phyloP scores from a whole-genome alignment of 192 early-diverging fungal species.

The Linnemannia elongata region DNA sequence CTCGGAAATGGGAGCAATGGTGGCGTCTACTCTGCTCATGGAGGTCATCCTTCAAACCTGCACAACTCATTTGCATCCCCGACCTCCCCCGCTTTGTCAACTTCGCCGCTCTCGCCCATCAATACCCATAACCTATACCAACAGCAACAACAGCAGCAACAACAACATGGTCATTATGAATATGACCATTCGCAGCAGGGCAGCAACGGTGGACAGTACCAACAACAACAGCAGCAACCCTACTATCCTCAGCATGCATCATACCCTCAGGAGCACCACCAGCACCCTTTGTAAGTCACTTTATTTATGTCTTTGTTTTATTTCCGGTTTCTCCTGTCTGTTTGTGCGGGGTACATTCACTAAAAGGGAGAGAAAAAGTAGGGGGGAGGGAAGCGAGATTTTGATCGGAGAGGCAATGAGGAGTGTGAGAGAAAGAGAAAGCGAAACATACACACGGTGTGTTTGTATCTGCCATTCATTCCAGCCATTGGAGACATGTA shows the following conservation, averaged over 20 bases:
- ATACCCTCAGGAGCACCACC: constrained; percentile 39
- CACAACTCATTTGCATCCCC: constrained; percentile 34
- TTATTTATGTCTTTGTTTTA: not conserved
- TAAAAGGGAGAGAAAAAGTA: not conserved
- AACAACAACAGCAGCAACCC: constrained; percentile 23
- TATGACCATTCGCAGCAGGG: constrained; percentile 16
- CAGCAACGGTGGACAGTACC: not conserved
- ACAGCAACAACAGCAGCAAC: constrained; percentile 18
- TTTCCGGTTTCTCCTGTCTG: too few relatives aligned
- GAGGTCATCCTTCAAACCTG: not conserved
- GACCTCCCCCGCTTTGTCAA: constrained; percentile 23
- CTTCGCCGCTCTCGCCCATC: constrained; percentile 24
- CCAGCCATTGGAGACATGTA: not conserved
- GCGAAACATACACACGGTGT: not conserved
- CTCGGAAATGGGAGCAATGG: constrained; percentile 18
- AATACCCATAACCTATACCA: constrained; percentile 5
- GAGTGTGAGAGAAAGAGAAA: not conserved
- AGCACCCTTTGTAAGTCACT: constrained; percentile 27
- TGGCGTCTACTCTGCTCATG: constrained; percentile 12
- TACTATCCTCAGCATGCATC: constrained; percentile 39
- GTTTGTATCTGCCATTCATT: not conserved
- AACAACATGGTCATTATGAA: constrained; percentile 27
- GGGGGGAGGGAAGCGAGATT: not conserved
- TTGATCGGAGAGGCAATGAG: constrained; percentile 1
- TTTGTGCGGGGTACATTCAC: constrained; percentile 4